A percentile compares a stretch with the other conserved stretches of the same genome.
phyloP scores from a whole-genome alignment of 1,139 yeast genomes.

The Pichia norvegensis region DNA sequence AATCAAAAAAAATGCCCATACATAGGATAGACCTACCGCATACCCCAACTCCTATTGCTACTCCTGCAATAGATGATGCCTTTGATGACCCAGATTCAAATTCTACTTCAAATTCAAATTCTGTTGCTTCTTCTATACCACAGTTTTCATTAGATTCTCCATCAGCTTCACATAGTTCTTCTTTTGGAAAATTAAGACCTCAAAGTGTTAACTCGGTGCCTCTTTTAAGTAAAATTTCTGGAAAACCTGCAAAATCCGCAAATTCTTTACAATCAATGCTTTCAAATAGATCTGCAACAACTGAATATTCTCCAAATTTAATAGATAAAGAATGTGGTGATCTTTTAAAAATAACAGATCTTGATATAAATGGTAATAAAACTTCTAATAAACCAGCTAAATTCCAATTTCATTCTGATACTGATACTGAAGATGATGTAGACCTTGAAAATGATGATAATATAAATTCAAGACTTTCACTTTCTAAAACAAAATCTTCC shows the following conservation, averaged over 20 bases:
- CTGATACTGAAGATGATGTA: constrained; percentile 5
- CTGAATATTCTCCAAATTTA: constrained; percentile 26
- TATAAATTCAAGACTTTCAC: neutral
- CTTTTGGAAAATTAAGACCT: neutral
- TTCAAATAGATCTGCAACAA: constrained; percentile 23
- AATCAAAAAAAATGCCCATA: constrained; percentile 7
- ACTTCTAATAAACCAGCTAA: neutral
- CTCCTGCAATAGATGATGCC: neutral
- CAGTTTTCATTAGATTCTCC: neutral
- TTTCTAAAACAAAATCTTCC: neutral
- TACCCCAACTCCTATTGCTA: neutral
- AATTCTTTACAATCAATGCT: constrained; percentile 19
- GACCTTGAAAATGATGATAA: neutral
- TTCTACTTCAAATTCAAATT: neutral
- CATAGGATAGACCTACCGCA: constrained; percentile 5
- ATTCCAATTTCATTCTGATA: neutral
- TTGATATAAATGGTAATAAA: constrained; percentile 15
- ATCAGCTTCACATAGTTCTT: neutral
- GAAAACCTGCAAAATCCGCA: neutral
- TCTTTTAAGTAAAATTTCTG: neutral
- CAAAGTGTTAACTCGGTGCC: neutral
- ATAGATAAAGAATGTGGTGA: constrained; percentile 26
- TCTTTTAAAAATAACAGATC: constrained; percentile 20
- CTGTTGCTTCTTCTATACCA: neutral
- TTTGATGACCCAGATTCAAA: neutral